These are phyloP conservation scores for Stipa capillata DNA, from an alignment of 176 grass and related monocot genomes.

Conservation along the genomic window DNA sequence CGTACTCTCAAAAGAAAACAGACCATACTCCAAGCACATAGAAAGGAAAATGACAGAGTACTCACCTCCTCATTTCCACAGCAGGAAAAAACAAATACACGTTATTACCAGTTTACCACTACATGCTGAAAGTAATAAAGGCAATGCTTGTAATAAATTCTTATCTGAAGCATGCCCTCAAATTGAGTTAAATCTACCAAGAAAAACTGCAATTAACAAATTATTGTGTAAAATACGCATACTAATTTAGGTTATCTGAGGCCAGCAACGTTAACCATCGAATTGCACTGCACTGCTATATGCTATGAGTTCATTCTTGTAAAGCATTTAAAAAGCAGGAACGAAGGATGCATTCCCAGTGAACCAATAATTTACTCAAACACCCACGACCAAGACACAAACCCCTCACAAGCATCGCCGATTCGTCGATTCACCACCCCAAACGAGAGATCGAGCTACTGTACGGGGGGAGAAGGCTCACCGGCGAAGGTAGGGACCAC, in stretches of 20 bases:
- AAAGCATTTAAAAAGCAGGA: neutral
- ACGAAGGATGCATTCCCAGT: neutral
- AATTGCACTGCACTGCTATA: neutral
- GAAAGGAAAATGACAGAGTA: conserved; percentile 5
- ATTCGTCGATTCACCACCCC: conserved; percentile 8
- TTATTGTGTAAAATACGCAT: neutral
- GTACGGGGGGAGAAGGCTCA: conserved; percentile 20
- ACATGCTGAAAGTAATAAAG: conserved; percentile 13
- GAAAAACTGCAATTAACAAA: neutral
- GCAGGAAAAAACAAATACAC: neutral
- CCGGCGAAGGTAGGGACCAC: conserved; percentile 88
- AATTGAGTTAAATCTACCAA: conserved; percentile 16
- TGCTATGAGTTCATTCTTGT: neutral
- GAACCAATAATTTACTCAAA: conserved; percentile 3
- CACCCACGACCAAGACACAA: neutral
- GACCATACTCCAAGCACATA: neutral
- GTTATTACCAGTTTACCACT: conserved; percentile 11
- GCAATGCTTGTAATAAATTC: conserved; percentile 30
- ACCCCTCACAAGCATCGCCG: neutral
- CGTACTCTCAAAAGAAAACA: conserved; percentile 12
- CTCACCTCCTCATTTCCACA: conserved; percentile 2
- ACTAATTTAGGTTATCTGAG: neutral
- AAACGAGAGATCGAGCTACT: conserved; percentile 13
- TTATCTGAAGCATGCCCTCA: neutral
- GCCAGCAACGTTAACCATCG: neutral